Conservation (phyloP, 768 basidiomycete genomes). For the Lactarius tabidus region DNA sequence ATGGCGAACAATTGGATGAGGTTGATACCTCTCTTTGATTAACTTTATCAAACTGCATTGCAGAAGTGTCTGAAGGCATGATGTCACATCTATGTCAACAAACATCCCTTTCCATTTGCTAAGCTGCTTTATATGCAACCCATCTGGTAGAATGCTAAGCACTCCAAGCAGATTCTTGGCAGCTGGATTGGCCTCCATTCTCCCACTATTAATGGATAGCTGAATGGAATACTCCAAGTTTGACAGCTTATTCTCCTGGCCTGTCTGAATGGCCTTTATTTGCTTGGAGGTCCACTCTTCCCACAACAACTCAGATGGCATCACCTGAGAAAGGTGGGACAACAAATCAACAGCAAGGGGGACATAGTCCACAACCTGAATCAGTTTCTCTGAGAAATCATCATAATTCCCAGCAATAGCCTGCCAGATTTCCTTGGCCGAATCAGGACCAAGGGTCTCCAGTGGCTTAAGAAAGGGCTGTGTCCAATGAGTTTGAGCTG, state of each 20-base stretch:
- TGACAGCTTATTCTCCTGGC: background rate
- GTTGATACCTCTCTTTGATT: background rate
- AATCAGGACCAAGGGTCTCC: background rate
- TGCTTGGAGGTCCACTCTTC: background rate
- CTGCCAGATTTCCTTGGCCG: background rate
- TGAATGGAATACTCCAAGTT: slow-evolving; percentile 1
- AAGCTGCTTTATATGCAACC: background rate
- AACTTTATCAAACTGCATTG: background rate
- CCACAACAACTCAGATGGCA: background rate
- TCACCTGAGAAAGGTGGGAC: background rate
- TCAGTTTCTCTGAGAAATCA: background rate
- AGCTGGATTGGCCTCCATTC: background rate
- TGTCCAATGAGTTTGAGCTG: background rate
- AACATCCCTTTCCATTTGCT: background rate
- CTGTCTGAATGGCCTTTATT: background rate
- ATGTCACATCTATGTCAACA: background rate
- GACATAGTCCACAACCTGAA: background rate
- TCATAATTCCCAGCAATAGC: background rate
- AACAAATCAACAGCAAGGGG: background rate
- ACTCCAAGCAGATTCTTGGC: background rate
- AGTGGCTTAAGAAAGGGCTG: background rate
- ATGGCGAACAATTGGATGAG: background rate
- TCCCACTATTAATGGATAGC: background rate
- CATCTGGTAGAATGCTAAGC: background rate
- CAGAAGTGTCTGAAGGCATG: background rate